Evolutionary conservation across 2,329 filamentous ascomycete genomes (phyloP).

Genomic region (Penicillium sp.): DNA sequence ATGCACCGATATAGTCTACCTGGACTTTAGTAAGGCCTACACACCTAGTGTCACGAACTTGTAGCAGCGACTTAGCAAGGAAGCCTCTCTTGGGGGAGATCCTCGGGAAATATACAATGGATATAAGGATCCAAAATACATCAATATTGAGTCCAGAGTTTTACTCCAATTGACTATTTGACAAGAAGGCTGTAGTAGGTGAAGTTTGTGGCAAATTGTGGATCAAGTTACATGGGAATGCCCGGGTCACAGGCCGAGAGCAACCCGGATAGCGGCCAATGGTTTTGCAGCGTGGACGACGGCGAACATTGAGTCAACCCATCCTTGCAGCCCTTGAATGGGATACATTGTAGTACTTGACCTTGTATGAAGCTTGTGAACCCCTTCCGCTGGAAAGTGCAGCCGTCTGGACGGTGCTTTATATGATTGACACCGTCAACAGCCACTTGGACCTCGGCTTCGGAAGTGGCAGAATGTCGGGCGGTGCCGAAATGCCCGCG

Average conservation of each 20-base stretch:
- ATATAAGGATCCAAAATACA: too few relatives aligned
- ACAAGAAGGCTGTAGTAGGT: too few relatives aligned
- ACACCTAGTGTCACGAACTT: too few relatives aligned
- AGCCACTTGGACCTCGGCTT: conserved; percentile 34
- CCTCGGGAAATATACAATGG: too few relatives aligned
- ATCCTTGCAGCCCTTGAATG: not conserved
- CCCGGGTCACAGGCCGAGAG: conserved; percentile 5
- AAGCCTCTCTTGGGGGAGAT: too few relatives aligned
- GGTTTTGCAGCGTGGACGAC: not conserved
- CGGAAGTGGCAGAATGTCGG: conserved; percentile 33
- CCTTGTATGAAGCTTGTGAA: not conserved
- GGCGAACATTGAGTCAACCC: not conserved
- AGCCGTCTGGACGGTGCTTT: not conserved
- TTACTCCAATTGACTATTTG: too few relatives aligned
- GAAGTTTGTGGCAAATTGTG: too few relatives aligned
- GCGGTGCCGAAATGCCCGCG: conserved; percentile 30
- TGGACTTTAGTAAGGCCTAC: too few relatives aligned
- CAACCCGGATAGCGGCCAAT: not conserved
- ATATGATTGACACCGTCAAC: not conserved
- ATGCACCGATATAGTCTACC: too few relatives aligned
- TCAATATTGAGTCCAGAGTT: too few relatives aligned
- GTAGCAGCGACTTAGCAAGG: too few relatives aligned
- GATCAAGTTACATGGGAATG: not conserved
- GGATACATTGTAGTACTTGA: not conserved
- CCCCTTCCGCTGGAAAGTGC: not conserved